phyloP scores from a whole-genome alignment of 768 basidiomycete species.

The Trametes gibbosa region DNA sequence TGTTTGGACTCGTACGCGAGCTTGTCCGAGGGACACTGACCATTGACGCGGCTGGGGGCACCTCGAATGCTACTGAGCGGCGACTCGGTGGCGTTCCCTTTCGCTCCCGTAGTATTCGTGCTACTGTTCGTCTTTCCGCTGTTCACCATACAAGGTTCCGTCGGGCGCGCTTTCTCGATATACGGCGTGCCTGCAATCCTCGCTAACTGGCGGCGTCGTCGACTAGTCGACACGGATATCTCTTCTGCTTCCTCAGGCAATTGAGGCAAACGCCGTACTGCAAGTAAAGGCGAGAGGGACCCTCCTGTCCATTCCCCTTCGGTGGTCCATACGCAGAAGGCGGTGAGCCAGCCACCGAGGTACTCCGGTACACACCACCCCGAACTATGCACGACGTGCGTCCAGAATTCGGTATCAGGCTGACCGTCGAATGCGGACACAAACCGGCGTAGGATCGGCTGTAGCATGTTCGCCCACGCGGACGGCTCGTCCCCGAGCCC shows the following conservation, averaged over 20 bases:
- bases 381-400: not conserved
- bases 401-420: constrained; percentile 19
- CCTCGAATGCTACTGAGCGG: no score
- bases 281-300: not conserved
- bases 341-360: constrained; percentile 18
- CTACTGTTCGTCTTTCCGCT: no score
- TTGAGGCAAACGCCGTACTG: not conserved
- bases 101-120: no score
- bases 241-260: not conserved
- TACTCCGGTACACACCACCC: not conserved
- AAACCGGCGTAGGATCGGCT: constrained; percentile 29
- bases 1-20: no score
- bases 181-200: no score
- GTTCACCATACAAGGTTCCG: no score
- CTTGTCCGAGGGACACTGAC: no score
- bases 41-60: no score
- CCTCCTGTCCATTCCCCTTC: constrained; percentile 7
- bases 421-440: constrained; percentile 27
- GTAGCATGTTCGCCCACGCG: constrained; percentile 28
- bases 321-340: constrained; percentile 15
- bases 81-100: no score
- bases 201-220: no score
- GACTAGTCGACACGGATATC: no score
- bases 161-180: no score
- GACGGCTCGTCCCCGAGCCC: constrained; percentile 23